Conservation (phyloP, 1,139 yeast genomes). For the Trichomonascaceae sp. region DNA sequence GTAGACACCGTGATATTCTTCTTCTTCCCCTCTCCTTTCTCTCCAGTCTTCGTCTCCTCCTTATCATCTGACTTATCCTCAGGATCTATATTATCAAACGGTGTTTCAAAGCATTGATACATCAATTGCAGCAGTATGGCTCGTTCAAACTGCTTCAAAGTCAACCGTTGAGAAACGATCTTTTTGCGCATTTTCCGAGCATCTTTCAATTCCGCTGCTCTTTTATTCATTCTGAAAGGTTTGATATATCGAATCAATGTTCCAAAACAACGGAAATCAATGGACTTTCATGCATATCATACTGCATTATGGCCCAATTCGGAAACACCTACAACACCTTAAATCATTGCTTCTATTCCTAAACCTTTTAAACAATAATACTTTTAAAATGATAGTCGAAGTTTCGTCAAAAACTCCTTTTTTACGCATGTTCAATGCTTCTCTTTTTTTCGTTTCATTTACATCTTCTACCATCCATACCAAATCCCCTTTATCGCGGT, state of each 20-base stretch:
- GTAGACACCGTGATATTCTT: not conserved
- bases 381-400: not conserved
- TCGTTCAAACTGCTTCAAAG: constrained; percentile 1
- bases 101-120: constrained; percentile 4
- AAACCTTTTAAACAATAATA: not conserved
- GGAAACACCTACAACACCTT: not conserved
- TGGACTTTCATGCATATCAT: too few relatives aligned
- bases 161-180: constrained; percentile 1
- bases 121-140: constrained; percentile 2
- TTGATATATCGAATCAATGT: not conserved
- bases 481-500: constrained; percentile 33
- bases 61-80: constrained; percentile 1
- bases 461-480: not conserved
- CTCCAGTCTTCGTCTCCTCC: not conserved
- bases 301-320: too few relatives aligned
- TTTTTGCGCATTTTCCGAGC: constrained; percentile 4
- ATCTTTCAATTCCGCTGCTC: constrained; percentile 3
- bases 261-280: too few relatives aligned
- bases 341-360: not conserved
- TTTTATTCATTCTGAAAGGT: not conserved
- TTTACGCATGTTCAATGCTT: not conserved
- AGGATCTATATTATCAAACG: not conserved
- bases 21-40: not conserved
- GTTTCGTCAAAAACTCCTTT: not conserved
- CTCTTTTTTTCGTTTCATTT: constrained; percentile 3